Conservation (phyloP, 306 rosid genomes). For the Glycine latifolia region DNA sequence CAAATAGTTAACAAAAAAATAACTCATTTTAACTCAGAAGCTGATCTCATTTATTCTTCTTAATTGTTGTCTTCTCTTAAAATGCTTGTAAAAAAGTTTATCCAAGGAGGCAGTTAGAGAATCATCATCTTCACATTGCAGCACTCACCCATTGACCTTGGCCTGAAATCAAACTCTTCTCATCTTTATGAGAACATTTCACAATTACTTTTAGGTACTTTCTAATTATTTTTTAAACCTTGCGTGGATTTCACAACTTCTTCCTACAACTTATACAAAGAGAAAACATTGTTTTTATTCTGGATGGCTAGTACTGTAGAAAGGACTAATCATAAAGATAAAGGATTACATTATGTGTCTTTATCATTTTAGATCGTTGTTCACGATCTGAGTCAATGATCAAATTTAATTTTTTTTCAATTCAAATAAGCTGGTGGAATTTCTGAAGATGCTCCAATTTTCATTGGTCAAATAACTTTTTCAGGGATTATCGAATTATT, state of each 20-base stretch:
- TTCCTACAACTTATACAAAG: background rate
- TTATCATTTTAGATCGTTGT: background rate
- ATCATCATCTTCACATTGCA: constrained; percentile 4
- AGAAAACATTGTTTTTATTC: background rate
- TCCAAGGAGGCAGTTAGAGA: background rate
- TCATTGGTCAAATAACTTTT: constrained; percentile 9
- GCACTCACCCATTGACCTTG: background rate
- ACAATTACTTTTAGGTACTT: background rate
- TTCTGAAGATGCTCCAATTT: background rate
- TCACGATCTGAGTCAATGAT: background rate
- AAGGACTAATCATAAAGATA: background rate
- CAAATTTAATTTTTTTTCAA: background rate
- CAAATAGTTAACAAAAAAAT: too few species aligned
- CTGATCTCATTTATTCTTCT: too few species aligned
- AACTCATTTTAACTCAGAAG: too few species aligned
- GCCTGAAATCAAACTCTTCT: background rate
- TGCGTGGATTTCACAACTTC: background rate
- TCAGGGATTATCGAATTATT: background rate
- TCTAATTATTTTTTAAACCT: background rate
- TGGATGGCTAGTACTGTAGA: background rate
- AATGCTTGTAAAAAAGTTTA: too few species aligned
- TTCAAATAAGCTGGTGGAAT: background rate
- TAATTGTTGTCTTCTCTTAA: too few species aligned
- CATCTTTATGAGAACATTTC: background rate
- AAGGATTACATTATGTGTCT: background rate